Conservation (phyloP, 169 alveolate species). For the Haemoproteus tartakovskyi region DNA sequence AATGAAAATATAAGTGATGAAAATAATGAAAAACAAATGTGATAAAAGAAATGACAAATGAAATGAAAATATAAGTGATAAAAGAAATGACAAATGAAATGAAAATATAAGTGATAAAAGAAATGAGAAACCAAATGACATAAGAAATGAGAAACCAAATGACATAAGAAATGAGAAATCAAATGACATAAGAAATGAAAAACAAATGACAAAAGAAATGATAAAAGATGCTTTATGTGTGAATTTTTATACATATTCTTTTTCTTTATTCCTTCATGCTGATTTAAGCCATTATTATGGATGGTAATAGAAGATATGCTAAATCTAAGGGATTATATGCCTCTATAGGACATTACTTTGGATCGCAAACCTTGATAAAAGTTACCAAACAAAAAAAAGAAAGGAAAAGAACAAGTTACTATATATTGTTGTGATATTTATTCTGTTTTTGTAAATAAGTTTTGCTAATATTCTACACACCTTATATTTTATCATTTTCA, state of each 20-base stretch:
- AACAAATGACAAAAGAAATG: background rate
- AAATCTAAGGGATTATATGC: constrained; percentile 63
- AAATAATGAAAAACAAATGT: background rate
- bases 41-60: background rate
- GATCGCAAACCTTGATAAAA: constrained; percentile 66
- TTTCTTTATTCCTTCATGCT: background rate
- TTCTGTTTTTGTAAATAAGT: too few relatives aligned
- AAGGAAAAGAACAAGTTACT: too few relatives aligned
- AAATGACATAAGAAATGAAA: background rate
- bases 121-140: background rate
- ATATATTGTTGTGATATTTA: too few relatives aligned
- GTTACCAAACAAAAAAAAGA: constrained; percentile 14
- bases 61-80: too few relatives aligned
- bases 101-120: background rate
- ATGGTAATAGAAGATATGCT: constrained; percentile 90
- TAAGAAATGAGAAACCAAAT: background rate
- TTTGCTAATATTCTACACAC: too few relatives aligned
- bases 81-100: background rate
- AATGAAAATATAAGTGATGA: background rate
- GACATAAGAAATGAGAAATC: background rate
- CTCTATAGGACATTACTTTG: constrained; percentile 76
- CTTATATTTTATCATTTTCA: background rate
- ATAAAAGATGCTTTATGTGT: background rate
- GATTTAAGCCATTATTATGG: constrained; percentile 87
- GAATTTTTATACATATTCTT: background rate